Base-by-base conservation (phyloP, 2,329 filamentous ascomycete species). In the Fusarium abutilonis region DNA sequence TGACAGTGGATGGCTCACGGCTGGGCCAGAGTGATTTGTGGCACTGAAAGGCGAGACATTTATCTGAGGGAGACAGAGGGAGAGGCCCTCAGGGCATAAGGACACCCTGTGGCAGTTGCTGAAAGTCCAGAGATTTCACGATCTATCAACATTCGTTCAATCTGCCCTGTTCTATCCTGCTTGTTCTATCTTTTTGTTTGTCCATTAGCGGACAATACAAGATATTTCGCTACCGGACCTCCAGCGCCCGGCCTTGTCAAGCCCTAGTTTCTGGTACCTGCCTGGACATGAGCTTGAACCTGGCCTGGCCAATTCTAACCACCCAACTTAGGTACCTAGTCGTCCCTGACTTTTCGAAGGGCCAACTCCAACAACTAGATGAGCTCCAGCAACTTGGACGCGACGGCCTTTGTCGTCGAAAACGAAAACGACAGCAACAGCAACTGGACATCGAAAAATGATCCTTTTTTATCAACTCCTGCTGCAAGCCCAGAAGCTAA, bases 371-470 rank as follows among this genome's bases (percentile, higher is more conserved):
- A 60, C 60, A 46, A 70, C 59, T 66, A 68, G 62, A 70, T 70
- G 67, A 67, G 51, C 60, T 26, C 65, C 65, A 51, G 48, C 53
- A 43, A 63, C 52, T 56, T 51, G 54, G 57, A 39, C 53, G 38
- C 67, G 67, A 67, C 67, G 67, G 61, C 67, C 19, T 51, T 50
- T 46, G 65, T 65, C 63, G 67, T 70, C 67, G 51, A 63, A 47
- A 46, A 61, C 42, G 29, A 41, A 15, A 39, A 32, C 49, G 21
- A 38, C 41, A 32, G 31, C 60, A 45, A 54, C 46, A 32, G 31
- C 60, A 49, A 54, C 46, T 53, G 56, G 36, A 54, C 19, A 29
- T 51, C 51, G 52, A 49, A 48, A 26, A 28, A 51, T 32, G 51
- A 61, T 46, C 48, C 55, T n/a, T 64, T 66, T 60, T 36, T 56